Base-by-base conservation (phyloP, 2,329 filamentous ascomycete species). In the Chaetomiaceae sp. region DNA sequence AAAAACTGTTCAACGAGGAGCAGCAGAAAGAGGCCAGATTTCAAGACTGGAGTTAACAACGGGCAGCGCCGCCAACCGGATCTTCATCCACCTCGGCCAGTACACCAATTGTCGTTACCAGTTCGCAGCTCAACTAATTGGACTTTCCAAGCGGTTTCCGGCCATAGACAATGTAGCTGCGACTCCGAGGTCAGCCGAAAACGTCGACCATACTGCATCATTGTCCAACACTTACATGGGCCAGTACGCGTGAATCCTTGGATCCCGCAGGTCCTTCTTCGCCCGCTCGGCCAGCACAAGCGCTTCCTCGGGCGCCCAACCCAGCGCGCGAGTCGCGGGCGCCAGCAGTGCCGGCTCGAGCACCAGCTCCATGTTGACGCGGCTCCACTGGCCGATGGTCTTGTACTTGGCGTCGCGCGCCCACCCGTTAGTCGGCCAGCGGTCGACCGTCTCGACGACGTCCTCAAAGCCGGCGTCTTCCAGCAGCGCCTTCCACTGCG, bases 361-460 rank as follows among this genome's bases (percentile, higher is more conserved):
- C 10, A 51, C 55, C n/a, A 45, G 38, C 35, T 49, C 51, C 35
- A 58, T 55, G 22, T 60, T 57, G 22, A 51, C 48, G 22, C 55
- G 45, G 15, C 41, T 51, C 57, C 55, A 59, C 32, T 46, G 19
- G 14, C 58, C 58, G 18, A 60, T 37, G 19, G 45, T 52, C 45
- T 64, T 64, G 39, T 58, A 48, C 26, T 53, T 52, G 22, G 42
- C 45, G 24, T 58, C 56, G 19, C 45, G 51, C 38, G 62, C 56
- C 61, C 61, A 64, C 8, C 48, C 40, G 26, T 62, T 62, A 41
- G 58, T 54, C 2, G 62, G 60, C 52, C 58, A 58, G 36, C 59
- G 59, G 40, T 56, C 54, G 14, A 50, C 48, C 12, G 47, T 48
- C 22, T 55, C 51, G 27, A 56, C 51, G 8, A 60, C 57, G 35